Conservation (phyloP, 164 flowering plant genomes). For the Taxillus chinensis region DNA sequence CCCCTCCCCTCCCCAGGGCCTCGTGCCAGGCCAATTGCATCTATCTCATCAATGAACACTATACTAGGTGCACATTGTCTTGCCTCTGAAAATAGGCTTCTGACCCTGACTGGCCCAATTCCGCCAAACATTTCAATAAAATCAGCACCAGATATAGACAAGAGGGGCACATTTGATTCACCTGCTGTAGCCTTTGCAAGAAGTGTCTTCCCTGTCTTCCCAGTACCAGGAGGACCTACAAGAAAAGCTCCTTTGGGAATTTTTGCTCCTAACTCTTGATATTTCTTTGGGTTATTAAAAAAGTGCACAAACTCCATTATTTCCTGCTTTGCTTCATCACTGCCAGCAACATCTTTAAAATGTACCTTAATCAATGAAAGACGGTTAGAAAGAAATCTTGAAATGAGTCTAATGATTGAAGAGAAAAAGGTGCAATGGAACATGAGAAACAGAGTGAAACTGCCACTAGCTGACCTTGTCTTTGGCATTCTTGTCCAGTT, state of each 20-base stretch:
- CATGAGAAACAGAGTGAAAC: not conserved
- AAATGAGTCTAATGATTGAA: no score
- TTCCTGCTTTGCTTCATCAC: conserved; percentile 4
- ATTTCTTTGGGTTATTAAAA: not conserved
- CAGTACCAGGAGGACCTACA: conserved; percentile 29
- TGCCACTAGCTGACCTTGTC: not conserved
- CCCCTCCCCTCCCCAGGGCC: no score
- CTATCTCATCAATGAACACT: conserved; percentile 27
- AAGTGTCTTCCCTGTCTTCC: conserved; percentile 31
- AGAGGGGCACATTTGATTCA: conserved; percentile 22
- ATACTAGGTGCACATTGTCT: conserved; percentile 23
- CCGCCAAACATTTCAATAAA: conserved; percentile 32
- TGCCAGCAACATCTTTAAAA: not conserved
- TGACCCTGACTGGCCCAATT: conserved; percentile 23
- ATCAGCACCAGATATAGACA: conserved; percentile 21
- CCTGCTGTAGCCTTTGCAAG: conserved; percentile 29
- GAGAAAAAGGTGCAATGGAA: no score
- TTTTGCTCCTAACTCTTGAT: conserved; percentile 16
- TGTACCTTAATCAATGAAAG: not conserved
- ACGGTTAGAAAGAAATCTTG: not conserved
- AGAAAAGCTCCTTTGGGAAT: conserved; percentile 27
- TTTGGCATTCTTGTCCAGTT: conserved; percentile 1
- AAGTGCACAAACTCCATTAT: conserved; percentile 1
- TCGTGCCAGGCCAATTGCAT: conserved; percentile 25
- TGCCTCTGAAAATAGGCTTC: conserved; percentile 23